phyloP scores from a whole-genome alignment of 495 filamentous ascomycete genomes.

The Xylaria curta region DNA sequence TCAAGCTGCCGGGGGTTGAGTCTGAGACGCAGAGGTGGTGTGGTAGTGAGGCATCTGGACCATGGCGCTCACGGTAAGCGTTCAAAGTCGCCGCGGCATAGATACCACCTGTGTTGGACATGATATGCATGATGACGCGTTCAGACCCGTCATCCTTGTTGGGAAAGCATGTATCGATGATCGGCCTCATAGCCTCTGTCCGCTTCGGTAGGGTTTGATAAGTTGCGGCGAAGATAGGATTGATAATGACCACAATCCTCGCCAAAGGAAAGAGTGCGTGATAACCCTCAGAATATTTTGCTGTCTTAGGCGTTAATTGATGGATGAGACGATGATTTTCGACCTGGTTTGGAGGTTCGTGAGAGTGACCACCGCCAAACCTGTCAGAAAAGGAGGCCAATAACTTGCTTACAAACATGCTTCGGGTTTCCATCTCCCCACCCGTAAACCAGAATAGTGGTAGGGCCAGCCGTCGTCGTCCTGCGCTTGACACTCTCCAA shows the following conservation, averaged over 20 bases:
- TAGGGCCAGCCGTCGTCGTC: slow-evolving; percentile 37
- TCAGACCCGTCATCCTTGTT: slow-evolving; percentile 35
- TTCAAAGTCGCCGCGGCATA: slow-evolving; percentile 56
- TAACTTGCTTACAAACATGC: slow-evolving; percentile 40
- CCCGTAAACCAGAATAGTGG: slow-evolving; percentile 54
- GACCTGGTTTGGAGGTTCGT: neutral
- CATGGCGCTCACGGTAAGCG: slow-evolving; percentile 48
- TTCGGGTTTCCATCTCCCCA: slow-evolving; percentile 63
- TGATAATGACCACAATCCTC: slow-evolving; percentile 55
- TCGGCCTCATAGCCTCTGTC: slow-evolving; percentile 54
- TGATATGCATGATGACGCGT: slow-evolving; percentile 54
- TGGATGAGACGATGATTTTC: neutral
- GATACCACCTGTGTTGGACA: slow-evolving; percentile 61
- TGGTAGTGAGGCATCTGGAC: slow-evolving; percentile 47
- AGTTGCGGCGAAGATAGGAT: slow-evolving; percentile 53
- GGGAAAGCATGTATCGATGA: slow-evolving; percentile 55
- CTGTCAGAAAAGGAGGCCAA: slow-evolving; percentile 14
- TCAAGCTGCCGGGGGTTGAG: slow-evolving; percentile 58
- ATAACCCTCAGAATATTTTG: slow-evolving; percentile 61
- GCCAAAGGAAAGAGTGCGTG: slow-evolving; percentile 54
- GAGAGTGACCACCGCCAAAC: neutral
- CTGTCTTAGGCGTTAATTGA: neutral
- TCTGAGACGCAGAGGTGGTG: slow-evolving; percentile 56
- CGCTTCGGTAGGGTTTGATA: slow-evolving; percentile 51
- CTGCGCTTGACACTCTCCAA: slow-evolving; percentile 16